A percentile compares a stretch with the other conserved stretches of the same genome.
Conservation (phyloP, 2,329 filamentous ascomycete species). For the Orbilia blumenaviensis region DNA sequence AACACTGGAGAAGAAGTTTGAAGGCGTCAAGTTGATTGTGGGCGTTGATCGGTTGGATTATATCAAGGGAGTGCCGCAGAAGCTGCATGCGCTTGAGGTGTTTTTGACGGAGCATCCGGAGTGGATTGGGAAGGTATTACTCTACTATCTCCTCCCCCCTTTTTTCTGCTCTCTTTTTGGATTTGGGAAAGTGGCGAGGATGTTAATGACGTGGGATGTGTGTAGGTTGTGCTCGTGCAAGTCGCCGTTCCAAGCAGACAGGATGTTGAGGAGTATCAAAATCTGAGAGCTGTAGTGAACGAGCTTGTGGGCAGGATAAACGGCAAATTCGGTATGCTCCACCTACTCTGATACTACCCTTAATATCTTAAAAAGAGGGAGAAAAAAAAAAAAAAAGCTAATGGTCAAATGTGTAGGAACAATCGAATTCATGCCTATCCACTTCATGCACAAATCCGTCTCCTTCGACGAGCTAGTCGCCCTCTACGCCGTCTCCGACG, state of each 20-base stretch:
- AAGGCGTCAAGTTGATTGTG: constrained; percentile 94
- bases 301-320: constrained; percentile 97
- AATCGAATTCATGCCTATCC: constrained; percentile 98
- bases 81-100: constrained; percentile 93
- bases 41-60: constrained; percentile 97
- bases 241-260: constrained; percentile 93
- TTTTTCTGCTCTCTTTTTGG: neutral
- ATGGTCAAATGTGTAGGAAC: constrained; percentile 67
- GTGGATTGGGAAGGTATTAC: constrained; percentile 95
- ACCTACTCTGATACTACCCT: constrained; percentile 1
- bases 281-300: constrained; percentile 92
- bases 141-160: too few relatives aligned
- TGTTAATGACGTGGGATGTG: neutral
- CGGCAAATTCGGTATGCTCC: constrained; percentile 83
- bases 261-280: constrained; percentile 98
- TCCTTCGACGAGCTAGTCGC: constrained; percentile 88
- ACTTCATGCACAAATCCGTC: constrained; percentile 97
- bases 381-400: neutral
- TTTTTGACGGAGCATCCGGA: constrained; percentile 97
- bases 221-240: constrained; percentile 78
- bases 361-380: neutral
- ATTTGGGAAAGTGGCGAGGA: neutral
- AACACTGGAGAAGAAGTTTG: constrained; percentile 85
- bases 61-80: constrained; percentile 98
- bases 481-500: constrained; percentile 58